Conservation (phyloP, 305 asterid genomes). For the Fraxinus albicans region DNA sequence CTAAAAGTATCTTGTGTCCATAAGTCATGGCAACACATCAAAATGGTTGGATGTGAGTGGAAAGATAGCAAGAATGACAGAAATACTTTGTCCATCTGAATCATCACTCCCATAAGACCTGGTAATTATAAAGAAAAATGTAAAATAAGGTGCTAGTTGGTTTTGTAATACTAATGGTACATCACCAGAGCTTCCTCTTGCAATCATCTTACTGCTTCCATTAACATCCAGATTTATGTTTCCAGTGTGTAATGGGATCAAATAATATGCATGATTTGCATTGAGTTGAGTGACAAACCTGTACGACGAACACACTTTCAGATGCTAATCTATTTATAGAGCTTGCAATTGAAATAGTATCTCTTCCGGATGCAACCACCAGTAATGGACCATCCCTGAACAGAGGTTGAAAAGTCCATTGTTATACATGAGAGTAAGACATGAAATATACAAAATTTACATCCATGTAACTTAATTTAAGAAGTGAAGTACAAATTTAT, state of each 20-base stretch:
- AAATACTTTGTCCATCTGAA: constrained; percentile 14
- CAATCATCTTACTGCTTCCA: neutral
- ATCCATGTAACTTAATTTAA: constrained; percentile 1
- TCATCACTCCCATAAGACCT: neutral
- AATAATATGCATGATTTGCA: constrained; percentile 5
- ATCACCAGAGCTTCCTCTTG: constrained; percentile 17
- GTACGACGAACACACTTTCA: constrained; percentile 88
- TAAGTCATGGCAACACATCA: neutral
- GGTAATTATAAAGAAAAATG: constrained; percentile 1
- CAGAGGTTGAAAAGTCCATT: constrained; percentile 23
- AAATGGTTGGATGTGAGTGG: neutral
- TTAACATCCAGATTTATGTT: neutral
- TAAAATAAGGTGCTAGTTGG: neutral
- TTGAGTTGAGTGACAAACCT: constrained; percentile 52
- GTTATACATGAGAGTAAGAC: constrained; percentile 18
- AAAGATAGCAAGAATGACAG: neutral
- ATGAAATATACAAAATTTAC: neutral
- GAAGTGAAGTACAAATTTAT: neutral
- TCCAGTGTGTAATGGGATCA: constrained; percentile 9
- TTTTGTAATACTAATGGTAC: neutral
- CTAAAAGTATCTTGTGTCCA: neutral
- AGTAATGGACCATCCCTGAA: constrained; percentile 97
- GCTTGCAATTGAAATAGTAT: constrained; percentile 88
- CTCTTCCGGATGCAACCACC: constrained; percentile 98
- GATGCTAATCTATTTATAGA: constrained; percentile 88